Conservation (phyloP, 2,329 filamentous ascomycete genomes). For the Aspergillus sp. region DNA sequence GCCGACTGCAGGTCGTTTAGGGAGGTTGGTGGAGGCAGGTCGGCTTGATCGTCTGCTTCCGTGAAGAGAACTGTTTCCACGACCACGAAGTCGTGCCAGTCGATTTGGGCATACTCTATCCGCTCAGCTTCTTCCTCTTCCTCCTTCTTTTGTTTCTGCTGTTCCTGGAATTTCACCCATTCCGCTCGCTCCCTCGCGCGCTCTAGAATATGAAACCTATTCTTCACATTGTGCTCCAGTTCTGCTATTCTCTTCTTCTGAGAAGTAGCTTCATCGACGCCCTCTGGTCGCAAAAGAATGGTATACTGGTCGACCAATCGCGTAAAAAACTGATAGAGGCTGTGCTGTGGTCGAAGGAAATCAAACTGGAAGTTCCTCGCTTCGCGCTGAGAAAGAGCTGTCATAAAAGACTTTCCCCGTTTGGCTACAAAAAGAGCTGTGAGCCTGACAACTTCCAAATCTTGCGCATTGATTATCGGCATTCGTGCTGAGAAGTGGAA, state of each 20-base stretch:
- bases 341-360: constrained; percentile 92
- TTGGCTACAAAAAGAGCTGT: constrained; percentile 92
- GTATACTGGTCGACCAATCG: constrained; percentile 91
- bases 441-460: constrained; percentile 70
- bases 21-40: constrained; percentile 84
- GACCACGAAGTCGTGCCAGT: constrained; percentile 97
- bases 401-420: constrained; percentile 90
- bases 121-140: constrained; percentile 82
- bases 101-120: constrained; percentile 77
- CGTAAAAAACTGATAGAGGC: constrained; percentile 92
- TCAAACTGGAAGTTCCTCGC: constrained; percentile 92
- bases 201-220: constrained; percentile 77
- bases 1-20: constrained; percentile 91
- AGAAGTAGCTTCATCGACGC: constrained; percentile 67
- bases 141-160: constrained; percentile 84
- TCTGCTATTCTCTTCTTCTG: constrained; percentile 72
- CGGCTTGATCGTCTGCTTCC: constrained; percentile 79
- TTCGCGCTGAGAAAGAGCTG: constrained; percentile 82
- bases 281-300: constrained; percentile 68
- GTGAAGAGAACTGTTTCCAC: constrained; percentile 93
- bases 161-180: constrained; percentile 79
- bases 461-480: constrained; percentile 94
- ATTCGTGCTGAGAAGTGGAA: constrained; percentile 95
- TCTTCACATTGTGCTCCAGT: constrained; percentile 70
- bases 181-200: constrained; percentile 83